Percentiles rank a stretch among this genome's conserved stretches.
These are phyloP conservation scores for Sisymbrium irio DNA, from an alignment of 345 rosid species.

Conservation along the genomic window DNA sequence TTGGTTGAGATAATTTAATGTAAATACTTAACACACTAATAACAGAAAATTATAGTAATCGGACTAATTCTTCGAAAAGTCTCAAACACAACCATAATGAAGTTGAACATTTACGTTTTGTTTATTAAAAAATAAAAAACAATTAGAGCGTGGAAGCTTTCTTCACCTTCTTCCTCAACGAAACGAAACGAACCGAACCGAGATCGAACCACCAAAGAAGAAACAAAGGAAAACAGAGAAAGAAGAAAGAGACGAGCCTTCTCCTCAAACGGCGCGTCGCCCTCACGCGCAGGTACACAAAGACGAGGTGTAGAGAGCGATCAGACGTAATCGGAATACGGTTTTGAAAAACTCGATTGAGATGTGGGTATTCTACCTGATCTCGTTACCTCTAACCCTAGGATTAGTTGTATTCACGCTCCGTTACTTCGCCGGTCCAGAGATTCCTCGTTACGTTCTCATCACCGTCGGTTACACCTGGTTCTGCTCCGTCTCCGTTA, in stretches of 20 bases:
- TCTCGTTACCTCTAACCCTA: conserved; percentile 93
- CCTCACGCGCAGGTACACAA: conserved; percentile 13
- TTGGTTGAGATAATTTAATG: background rate
- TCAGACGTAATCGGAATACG: conserved; percentile 7
- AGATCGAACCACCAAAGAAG: background rate
- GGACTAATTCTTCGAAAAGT: conserved; percentile 19
- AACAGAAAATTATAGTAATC: background rate
- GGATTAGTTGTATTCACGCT: conserved; percentile 83
- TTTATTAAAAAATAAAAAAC: background rate
- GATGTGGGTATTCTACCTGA: conserved; percentile 99
- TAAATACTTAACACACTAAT: background rate
- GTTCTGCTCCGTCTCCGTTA: conserved; percentile 95
- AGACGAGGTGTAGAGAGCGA: conserved; percentile 25
- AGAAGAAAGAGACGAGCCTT: background rate
- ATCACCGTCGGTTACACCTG: conserved; percentile 96
- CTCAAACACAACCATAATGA: background rate
- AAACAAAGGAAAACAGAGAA: background rate
- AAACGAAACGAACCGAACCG: conserved; percentile 23
- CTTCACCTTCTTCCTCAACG: conserved; percentile 6
- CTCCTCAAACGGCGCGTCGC: conserved; percentile 23
- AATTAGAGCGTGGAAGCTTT: background rate
- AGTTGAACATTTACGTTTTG: conserved; percentile 23
- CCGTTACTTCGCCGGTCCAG: conserved; percentile 92
- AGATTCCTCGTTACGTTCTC: conserved; percentile 85
- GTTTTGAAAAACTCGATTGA: too few species aligned